These are phyloP conservation scores for Hyaloscypha bicolor DNA, from an alignment of 495 filamentous ascomycete species.

Conservation along the genomic window DNA sequence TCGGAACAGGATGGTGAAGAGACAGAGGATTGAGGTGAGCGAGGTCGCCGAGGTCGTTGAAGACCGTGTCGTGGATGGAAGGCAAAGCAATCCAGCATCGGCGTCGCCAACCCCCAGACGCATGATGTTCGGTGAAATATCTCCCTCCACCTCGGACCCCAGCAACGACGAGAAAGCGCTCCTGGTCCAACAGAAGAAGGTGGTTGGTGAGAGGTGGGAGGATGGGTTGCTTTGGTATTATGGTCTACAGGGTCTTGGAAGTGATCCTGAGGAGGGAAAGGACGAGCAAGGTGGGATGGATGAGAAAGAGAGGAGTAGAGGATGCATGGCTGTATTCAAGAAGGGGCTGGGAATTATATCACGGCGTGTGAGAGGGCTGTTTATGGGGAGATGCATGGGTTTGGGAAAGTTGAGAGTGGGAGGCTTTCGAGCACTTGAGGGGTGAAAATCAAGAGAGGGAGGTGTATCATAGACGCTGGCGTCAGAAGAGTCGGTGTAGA, in stretches of 20 bases:
- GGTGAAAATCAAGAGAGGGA: neutral
- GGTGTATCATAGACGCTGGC: neutral
- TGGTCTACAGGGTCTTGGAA: neutral
- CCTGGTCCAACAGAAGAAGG: neutral
- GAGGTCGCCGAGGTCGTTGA: neutral
- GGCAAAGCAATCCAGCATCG: neutral
- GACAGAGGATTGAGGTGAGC: neutral
- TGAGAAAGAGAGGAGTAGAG: neutral
- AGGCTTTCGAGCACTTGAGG: neutral
- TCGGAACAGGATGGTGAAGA: neutral
- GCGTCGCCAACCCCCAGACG: neutral
- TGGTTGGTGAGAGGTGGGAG: neutral
- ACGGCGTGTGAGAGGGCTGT: neutral
- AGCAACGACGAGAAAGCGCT: neutral
- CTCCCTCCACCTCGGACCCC: neutral
- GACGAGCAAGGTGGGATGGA: neutral
- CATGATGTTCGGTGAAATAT: conserved; percentile 7
- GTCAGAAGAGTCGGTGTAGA: neutral
- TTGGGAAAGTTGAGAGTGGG: neutral
- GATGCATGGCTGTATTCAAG: neutral
- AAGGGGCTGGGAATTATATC: neutral
- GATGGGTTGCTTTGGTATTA: conserved; percentile 11
- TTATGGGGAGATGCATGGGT: neutral
- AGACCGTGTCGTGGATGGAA: neutral
- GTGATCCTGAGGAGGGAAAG: neutral